Evolutionary conservation across 2,329 filamentous ascomycete genomes (phyloP).

Genomic region (Zymoseptoria ardabiliae): DNA sequence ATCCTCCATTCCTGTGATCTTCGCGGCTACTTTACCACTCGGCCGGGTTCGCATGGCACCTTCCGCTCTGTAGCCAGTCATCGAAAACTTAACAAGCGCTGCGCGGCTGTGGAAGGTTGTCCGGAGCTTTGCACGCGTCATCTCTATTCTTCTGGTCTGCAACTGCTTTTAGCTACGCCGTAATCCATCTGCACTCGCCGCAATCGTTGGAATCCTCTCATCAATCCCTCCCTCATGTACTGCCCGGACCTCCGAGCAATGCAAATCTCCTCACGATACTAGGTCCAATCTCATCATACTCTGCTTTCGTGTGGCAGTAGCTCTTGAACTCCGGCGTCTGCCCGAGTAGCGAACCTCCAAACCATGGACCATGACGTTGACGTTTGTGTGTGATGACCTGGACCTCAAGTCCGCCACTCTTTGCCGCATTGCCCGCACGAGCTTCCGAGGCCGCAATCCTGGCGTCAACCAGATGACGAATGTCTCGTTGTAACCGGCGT

Average conservation of each 20-base stretch:
- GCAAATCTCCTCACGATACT: conserved; percentile 94
- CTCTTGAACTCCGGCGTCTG: conserved; percentile 98
- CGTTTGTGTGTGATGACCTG: conserved; percentile 97
- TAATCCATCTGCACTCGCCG: not conserved
- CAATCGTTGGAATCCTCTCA: not conserved
- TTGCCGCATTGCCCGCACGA: conserved; percentile 74
- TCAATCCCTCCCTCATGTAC: conserved; percentile 46
- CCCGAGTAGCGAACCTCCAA: conserved; percentile 89
- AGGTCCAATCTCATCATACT: conserved; percentile 93
- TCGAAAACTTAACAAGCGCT: too few relatives aligned
- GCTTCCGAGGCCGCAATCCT: conserved; percentile 88
- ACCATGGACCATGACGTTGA: conserved; percentile 96
- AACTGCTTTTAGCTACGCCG: not conserved
- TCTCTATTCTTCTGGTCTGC: not conserved
- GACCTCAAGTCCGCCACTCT: conserved; percentile 89
- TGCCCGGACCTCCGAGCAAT: conserved; percentile 82
- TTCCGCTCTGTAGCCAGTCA: too few relatives aligned
- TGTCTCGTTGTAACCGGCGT: conserved; percentile 89
- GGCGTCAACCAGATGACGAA: conserved; percentile 89
- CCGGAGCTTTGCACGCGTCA: not conserved
- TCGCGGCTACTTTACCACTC: too few relatives aligned
- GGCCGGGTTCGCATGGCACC: too few relatives aligned
- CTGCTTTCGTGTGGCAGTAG: conserved; percentile 76
- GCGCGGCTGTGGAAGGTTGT: too few relatives aligned
- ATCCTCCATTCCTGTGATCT: too few relatives aligned